These are phyloP conservation scores for Fusarium multiceps DNA, from an alignment of 2,329 filamentous ascomycete species.

Conservation along the genomic window DNA sequence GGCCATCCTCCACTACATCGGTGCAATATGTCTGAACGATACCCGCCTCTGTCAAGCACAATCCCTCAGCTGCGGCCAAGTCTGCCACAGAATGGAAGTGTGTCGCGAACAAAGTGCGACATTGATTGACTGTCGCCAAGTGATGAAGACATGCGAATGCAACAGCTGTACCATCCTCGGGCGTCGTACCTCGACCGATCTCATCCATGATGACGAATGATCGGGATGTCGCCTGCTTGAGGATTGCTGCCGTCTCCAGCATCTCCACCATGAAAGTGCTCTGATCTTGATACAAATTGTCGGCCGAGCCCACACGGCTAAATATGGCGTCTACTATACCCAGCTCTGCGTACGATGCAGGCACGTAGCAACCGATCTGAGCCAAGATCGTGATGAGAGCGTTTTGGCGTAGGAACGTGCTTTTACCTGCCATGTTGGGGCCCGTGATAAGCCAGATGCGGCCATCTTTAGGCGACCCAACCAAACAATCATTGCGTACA, in stretches of 20 bases:
- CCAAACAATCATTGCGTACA: slow-evolving; percentile 84
- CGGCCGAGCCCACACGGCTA: slow-evolving; percentile 91
- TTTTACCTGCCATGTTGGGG: slow-evolving; percentile 99
- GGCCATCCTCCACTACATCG: slow-evolving; percentile 80
- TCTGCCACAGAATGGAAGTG: slow-evolving; percentile 91
- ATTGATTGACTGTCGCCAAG: slow-evolving; percentile 79
- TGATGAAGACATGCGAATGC: slow-evolving; percentile 90
- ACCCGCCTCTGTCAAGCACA: slow-evolving; percentile 53
- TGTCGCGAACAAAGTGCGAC: slow-evolving; percentile 89
- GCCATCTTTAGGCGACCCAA: slow-evolving; percentile 75
- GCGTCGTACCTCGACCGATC: slow-evolving; percentile 92
- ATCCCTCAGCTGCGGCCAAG: slow-evolving; percentile 68
- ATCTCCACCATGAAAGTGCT: slow-evolving; percentile 99
- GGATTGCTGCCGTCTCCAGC: slow-evolving; percentile 92
- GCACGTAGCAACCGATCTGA: slow-evolving; percentile 92
- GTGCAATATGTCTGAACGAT: slow-evolving; percentile 84
- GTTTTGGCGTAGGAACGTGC: slow-evolving; percentile 94
- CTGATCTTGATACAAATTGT: slow-evolving; percentile 93
- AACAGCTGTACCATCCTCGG: slow-evolving; percentile 89
- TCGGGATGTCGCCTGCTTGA: slow-evolving; percentile 82
- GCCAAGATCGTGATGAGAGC: slow-evolving; percentile 93
- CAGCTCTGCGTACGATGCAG: slow-evolving; percentile 84
- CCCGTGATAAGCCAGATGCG: slow-evolving; percentile 76
- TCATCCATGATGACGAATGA: slow-evolving; percentile 99
- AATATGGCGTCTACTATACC: slow-evolving; percentile 97